Evolutionary conservation across 192 early-diverging fungal species (phyloP), one percentile per base, ranked within the genome.

Genomic region (Phycomyces nitens): DNA sequence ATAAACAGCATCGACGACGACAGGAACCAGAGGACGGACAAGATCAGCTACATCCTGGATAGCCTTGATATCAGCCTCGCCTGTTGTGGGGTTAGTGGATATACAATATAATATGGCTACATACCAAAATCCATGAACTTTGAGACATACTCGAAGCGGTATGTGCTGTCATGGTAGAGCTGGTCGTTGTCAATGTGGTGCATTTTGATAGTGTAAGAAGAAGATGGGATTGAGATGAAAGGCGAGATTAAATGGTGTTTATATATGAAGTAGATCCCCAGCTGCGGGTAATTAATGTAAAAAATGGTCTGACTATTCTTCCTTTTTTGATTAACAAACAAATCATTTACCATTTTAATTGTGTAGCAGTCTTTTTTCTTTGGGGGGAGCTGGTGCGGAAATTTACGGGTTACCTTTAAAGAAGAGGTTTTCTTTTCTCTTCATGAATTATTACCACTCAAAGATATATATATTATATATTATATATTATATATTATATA

Each of bases 1-100:
- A 75, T 92, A 93, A 29, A 93, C 91, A 15, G 85, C 86, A 59
- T 93, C 85, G 29, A 89, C 88, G 10, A 91, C 82, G n/a, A 75
- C 75, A 1, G 88, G 88, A 7, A 92, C 87, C 7, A 91, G 74
- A 5, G 83, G 89, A n/a, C 71, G 79, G 27, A 92, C 75, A 1
- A 84, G 65, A 1, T 74, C 69, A 1, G 82, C 90, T 1, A 86
- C 84, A 23, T 65, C 77, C 62, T 87, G 79, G 73, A 93, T 88
- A n/a, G 80, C 77, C 23, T 85, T 81, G 59, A 88, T 82, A 72
- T 92, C 90, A 5, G 73, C 74, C n/a, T 57, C 60, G 42, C 51
- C 56, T 70, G 21, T 49, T 38, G 15, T 42, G 41, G 20, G 66
- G 20, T n/a, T 41, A 15, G 8, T 58, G n/a, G 18, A 42, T 1